A percentile compares a stretch with the other conserved stretches of the same genome.
phyloP scores from a whole-genome alignment of 176 grass and related monocot species.

The Rhynchospora tenuis region DNA sequence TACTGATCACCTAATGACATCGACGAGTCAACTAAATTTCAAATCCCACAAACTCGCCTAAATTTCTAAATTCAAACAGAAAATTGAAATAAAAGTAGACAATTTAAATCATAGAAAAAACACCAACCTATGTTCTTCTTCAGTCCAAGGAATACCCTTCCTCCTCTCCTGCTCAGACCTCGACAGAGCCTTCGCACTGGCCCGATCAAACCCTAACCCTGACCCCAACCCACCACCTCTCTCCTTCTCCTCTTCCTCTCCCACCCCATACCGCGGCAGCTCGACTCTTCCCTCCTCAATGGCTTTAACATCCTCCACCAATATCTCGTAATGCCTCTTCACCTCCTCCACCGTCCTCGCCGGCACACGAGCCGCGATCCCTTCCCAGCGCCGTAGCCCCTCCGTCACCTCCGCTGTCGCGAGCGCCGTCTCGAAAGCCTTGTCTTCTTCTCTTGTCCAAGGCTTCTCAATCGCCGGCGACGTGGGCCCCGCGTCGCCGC shows the following conservation, averaged over 20 bases:
- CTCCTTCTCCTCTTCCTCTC: constrained; percentile 44
- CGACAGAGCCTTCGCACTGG: constrained; percentile 52
- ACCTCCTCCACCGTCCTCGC: constrained; percentile 66
- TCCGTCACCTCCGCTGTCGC: constrained; percentile 29
- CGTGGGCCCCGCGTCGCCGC: constrained; percentile 8
- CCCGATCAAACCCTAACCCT: constrained; percentile 29
- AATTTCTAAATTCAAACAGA: background rate
- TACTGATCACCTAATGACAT: too few relatives aligned
- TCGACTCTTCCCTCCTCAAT: constrained; percentile 78
- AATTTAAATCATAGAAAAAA: background rate
- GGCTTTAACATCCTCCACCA: constrained; percentile 73
- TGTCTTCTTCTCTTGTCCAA: constrained; percentile 84
- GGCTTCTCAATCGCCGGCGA: constrained; percentile 11
- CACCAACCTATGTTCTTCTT: constrained; percentile 88
- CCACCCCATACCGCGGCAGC: constrained; percentile 47
- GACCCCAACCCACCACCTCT: constrained; percentile 30
- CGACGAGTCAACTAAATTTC: background rate
- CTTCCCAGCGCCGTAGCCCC: constrained; percentile 28
- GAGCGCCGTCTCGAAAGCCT: constrained; percentile 89
- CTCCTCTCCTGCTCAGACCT: constrained; percentile 89
- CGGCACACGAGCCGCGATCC: constrained; percentile 46
- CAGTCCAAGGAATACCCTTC: constrained; percentile 97
- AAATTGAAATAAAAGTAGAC: background rate
- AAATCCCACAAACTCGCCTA: background rate
- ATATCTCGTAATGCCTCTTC: constrained; percentile 61